Base-by-base conservation (phyloP, 768 basidiomycete species). In the Crucibulum laeve region DNA sequence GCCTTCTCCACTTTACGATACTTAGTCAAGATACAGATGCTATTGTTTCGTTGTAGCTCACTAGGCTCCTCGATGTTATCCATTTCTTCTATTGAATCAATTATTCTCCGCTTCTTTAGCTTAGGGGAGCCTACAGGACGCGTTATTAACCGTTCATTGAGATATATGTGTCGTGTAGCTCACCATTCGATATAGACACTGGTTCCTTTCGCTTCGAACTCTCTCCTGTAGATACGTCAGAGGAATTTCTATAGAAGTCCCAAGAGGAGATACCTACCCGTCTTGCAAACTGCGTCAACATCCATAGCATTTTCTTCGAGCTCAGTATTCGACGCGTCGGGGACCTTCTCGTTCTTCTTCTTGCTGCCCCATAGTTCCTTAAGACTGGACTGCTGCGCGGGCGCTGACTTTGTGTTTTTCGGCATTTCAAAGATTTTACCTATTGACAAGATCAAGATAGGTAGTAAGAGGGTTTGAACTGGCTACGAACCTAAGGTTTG, bases 381-480 rank as follows among this genome's bases (percentile, higher is more conserved):
- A 28, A 92, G 75, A 54, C 70, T 89, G n/a, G 87, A 71, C 59
- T 92, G 89, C 45, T 88, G 87, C 5, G 83, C 79, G 0, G 84
- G 83, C 3, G 82, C 61, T 22, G 77, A 58, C 62, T 87, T 89
- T n/a, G 57, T 51, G 22, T 73, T 72, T 50, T 73, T 74, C 0
- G 89, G 85, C 84, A 89, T 86, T 45, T 73, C 69, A 43, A 90
- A 80, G 69, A 89, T 91, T 55, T 78, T 87, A 26, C 81, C 87
- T 91, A 48, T 6, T 26, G 10, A 8, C 4, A 24, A 18, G 42
- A 22, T 46, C 25, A 28, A n/a, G 24, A 32, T 44, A 37, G 40
- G 37, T 30, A 30, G 33, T 26, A 10, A 23, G 1, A 23, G 40
- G 15, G 15, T 18, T 30, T 19, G 15, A 43, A 5, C 5, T 23